Conservation (phyloP, 495 filamentous ascomycete species). For the Pyrenopolyporus hunteri region DNA sequence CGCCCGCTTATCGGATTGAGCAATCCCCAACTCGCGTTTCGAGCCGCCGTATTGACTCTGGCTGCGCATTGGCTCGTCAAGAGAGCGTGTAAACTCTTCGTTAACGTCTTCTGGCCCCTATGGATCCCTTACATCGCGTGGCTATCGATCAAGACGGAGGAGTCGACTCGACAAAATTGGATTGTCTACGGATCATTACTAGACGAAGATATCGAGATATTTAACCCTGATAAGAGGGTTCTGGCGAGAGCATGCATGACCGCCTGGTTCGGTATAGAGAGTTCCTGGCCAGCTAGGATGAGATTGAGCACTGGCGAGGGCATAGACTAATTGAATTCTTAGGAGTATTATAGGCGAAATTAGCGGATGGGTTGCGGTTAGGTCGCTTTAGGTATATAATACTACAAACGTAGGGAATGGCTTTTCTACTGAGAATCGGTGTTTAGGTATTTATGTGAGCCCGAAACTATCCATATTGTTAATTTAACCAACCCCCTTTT, state of each 20-base stretch:
- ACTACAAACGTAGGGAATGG: no score
- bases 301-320: slow-evolving; percentile 4
- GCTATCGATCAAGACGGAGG: slow-evolving; percentile 25
- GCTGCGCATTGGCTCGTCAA: slow-evolving; percentile 25
- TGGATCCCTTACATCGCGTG: slow-evolving; percentile 32
- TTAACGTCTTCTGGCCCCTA: background rate
- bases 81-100: slow-evolving; percentile 3
- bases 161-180: slow-evolving; percentile 5
- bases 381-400: no score
- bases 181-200: background rate
- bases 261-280: slow-evolving; percentile 22
- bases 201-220: slow-evolving; percentile 21
- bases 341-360: no score
- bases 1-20: background rate
- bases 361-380: no score
- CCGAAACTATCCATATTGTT: no score
- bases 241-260: slow-evolving; percentile 25
- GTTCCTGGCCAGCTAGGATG: slow-evolving; percentile 39
- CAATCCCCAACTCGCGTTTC: background rate
- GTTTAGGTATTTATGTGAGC: no score
- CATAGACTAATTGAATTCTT: background rate
- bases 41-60: slow-evolving; percentile 7
- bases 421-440: no score
- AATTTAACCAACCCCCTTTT: no score
- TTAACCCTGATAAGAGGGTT: slow-evolving; percentile 24